phyloP scores from a whole-genome alignment of 139 green algal genomes.

The Asterochloris erici region DNA sequence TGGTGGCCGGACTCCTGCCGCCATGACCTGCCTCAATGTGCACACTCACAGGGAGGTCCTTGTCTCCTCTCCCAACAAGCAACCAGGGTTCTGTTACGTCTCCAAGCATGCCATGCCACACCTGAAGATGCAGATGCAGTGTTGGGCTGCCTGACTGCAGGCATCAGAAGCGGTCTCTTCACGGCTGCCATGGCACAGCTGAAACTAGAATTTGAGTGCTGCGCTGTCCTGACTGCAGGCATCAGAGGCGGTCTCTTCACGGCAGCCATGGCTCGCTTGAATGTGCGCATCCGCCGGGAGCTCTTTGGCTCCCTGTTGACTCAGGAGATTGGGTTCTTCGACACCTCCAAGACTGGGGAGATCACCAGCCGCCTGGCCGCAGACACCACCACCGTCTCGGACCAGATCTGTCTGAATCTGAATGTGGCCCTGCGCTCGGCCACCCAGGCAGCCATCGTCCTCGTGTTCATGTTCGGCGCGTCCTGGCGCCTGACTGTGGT shows the following conservation, averaged over 20 bases:
- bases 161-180: no score
- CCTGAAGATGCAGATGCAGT: no score
- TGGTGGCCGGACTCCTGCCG: no score
- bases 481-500: conserved; percentile 78
- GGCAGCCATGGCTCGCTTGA: conserved; percentile 35
- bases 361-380: conserved; percentile 48
- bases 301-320: conserved; percentile 62
- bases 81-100: no score
- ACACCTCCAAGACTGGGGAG: conserved; percentile 60
- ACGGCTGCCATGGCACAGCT: no score
- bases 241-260: conserved; percentile 72
- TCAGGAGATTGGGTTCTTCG: conserved; percentile 83
- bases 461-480: conserved; percentile 82
- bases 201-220: no score
- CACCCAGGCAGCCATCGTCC: conserved; percentile 60
- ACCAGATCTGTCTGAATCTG: conserved; percentile 74
- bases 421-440: conserved; percentile 69
- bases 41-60: no score
- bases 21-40: no score
- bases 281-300: conserved; percentile 29
- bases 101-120: no score
- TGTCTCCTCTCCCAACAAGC: no score
- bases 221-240: not conserved
- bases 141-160: no score
- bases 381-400: conserved; percentile 74